These are phyloP conservation scores for Stylosanthes scabra DNA, from an alignment of 331 rosid species.

Conservation along the genomic window DNA sequence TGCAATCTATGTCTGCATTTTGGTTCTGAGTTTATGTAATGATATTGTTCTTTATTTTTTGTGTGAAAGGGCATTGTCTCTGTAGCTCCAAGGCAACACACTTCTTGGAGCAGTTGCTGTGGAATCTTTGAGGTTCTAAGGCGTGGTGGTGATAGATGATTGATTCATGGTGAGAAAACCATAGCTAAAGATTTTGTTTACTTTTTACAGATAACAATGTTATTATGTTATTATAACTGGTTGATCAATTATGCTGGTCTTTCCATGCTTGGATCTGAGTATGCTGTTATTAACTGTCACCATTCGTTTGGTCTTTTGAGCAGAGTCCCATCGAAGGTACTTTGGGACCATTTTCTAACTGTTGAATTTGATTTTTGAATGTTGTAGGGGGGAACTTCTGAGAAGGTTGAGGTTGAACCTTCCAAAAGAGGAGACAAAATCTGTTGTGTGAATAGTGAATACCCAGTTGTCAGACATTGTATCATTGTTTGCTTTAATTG, in stretches of 20 bases:
- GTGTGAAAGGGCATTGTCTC: conserved; percentile 40
- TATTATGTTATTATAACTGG: conserved; percentile 3
- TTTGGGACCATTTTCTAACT: conserved; percentile 7
- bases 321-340: not conserved
- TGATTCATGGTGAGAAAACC: conserved; percentile 53
- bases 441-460: not conserved
- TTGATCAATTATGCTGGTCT: not conserved
- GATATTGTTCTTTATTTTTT: conserved; percentile 12
- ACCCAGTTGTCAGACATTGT: conserved; percentile 26
- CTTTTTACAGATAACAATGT: not conserved
- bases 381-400: conserved; percentile 21
- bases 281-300: not conserved
- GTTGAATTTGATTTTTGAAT: conserved; percentile 27
- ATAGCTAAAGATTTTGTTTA: not conserved
- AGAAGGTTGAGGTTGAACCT: conserved; percentile 12
- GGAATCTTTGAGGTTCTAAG: conserved; percentile 66
- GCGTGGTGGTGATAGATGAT: conserved; percentile 56
- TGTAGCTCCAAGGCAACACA: conserved; percentile 39
- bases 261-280: not conserved
- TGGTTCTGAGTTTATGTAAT: not conserved
- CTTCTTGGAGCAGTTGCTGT: conserved; percentile 80
- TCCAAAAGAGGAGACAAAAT: not conserved
- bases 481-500: conserved; percentile 21
- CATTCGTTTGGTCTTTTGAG: not conserved
- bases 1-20: not conserved